Conservation (phyloP, 768 basidiomycete genomes). For the Amanita jacksonii region DNA sequence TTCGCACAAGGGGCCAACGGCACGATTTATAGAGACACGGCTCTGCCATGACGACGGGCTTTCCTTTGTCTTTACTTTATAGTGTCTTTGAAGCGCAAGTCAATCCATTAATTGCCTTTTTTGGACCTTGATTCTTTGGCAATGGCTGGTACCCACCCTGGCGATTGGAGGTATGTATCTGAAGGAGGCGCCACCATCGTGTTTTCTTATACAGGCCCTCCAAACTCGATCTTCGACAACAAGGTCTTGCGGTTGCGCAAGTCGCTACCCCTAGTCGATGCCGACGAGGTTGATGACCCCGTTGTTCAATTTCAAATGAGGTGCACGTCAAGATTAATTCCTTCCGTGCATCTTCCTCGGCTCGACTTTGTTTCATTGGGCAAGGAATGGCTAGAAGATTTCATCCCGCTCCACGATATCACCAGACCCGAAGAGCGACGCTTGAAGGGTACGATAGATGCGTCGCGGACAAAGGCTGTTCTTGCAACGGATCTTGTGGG, state of each 20-base stretch:
- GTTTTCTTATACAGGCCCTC: conserved; percentile 65
- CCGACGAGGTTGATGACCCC: conserved; percentile 22
- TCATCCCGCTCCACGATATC: conserved; percentile 37
- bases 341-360: conserved; percentile 46
- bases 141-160: conserved; percentile 26
- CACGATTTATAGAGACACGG: no score
- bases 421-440: conserved; percentile 50
- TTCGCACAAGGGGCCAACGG: no score
- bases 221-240: conserved; percentile 40
- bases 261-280: conserved; percentile 12
- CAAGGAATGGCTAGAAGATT: conserved; percentile 46
- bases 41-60: neutral
- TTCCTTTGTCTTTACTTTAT: neutral
- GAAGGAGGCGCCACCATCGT: conserved; percentile 94
- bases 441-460: conserved; percentile 50
- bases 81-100: no score
- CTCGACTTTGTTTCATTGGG: conserved; percentile 42
- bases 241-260: conserved; percentile 79
- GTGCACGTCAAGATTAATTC: conserved; percentile 60
- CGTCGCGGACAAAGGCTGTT: conserved; percentile 42
- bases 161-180: conserved; percentile 76
- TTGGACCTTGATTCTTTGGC: conserved; percentile 16
- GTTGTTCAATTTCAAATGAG: conserved; percentile 46
- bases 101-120: neutral
- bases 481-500: conserved; percentile 78